Base-by-base conservation (phyloP, 495 filamentous ascomycete genomes). In the Copromyces sp. region DNA sequence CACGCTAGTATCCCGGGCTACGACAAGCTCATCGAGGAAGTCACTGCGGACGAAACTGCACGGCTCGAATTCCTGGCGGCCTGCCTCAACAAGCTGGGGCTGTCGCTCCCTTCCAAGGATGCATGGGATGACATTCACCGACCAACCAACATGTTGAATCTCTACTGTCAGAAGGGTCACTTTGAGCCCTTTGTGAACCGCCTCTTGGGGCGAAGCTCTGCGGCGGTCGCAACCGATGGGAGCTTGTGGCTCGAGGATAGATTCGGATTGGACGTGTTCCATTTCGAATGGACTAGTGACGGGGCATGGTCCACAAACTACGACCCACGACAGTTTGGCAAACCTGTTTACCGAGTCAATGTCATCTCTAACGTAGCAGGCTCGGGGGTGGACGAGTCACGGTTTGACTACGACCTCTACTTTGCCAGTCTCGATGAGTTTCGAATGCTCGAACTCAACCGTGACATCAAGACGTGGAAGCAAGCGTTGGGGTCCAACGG, bases 71-170 rank as follows among this genome's bases (percentile, higher is more conserved):
- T 98, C 76, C 78, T 99, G 41, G 94, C 92, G 76, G 91, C 91
- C 5, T 94, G 92, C 71, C 84, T 99, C 29, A 77, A 82, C 5
- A 98, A 98, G 74, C 84, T 99, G n/a, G 93, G 93, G 0, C 82
- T 99, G 20, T 80, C 96, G 94, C 39, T 91, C 91, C 75, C 89
- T 97, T 47, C 97, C 95, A 75, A 89, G 87, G 75, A 84, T 97
- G 69, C 94, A 98, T 83, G 53, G 53, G 14, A 17, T 65, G 53
- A 65, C 16, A 17, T 35, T 65, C 53, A 24, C 6, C 53, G 32
- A 17, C 53, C 29, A 32, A 65, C 14, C 7, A 65, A 14, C 4
- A 65, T 35, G 53, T 17, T 35, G 14, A 17, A 65, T 7, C 16
- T 65, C 53, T 65, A 32, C 29, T 65, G 53, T 24, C 29, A 32